Conservation (phyloP, 2,329 filamentous ascomycete genomes). For the Cyphellophora europaea region DNA sequence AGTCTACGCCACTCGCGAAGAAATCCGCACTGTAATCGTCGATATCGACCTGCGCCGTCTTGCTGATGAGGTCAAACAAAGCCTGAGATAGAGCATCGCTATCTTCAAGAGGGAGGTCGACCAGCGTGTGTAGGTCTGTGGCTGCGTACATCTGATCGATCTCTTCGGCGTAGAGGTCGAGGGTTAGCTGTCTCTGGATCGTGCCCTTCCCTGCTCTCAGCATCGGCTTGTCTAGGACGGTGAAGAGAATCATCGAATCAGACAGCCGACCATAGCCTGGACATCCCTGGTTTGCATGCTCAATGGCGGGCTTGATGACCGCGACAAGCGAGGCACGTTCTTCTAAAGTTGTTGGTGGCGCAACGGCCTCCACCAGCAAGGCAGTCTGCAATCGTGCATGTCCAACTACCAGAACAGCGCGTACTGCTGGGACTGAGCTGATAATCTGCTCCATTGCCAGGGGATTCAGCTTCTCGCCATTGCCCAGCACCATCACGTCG, state of each 20-base stretch:
- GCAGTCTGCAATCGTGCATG: conserved; percentile 3
- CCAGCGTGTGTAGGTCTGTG: too few relatives aligned
- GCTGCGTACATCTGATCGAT: conserved; percentile 27
- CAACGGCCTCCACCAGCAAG: too few relatives aligned
- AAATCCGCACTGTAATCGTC: too few relatives aligned
- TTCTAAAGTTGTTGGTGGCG: too few relatives aligned
- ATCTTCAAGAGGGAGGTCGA: too few relatives aligned
- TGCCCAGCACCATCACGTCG: conserved; percentile 37
- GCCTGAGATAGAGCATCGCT: too few relatives aligned
- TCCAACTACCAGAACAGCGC: conserved; percentile 1
- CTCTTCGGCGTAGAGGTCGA: conserved; percentile 22
- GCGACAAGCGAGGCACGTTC: too few relatives aligned
- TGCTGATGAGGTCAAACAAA: too few relatives aligned
- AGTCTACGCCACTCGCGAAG: too few relatives aligned
- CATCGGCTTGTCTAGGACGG: conserved; percentile 23
- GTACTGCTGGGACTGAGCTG: conserved; percentile 1
- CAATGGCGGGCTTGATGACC: too few relatives aligned
- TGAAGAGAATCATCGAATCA: conserved; percentile 23
- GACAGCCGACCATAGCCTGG: conserved; percentile 22
- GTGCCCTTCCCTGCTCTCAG: conserved; percentile 27
- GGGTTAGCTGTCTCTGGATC: conserved; percentile 24
- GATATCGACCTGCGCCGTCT: too few relatives aligned
- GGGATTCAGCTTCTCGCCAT: conserved; percentile 41
- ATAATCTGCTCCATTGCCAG: conserved; percentile 44
- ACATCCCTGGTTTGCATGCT: conserved; percentile 20